Conservation (phyloP, 768 basidiomycete genomes). For the Naematelia encephala region DNA sequence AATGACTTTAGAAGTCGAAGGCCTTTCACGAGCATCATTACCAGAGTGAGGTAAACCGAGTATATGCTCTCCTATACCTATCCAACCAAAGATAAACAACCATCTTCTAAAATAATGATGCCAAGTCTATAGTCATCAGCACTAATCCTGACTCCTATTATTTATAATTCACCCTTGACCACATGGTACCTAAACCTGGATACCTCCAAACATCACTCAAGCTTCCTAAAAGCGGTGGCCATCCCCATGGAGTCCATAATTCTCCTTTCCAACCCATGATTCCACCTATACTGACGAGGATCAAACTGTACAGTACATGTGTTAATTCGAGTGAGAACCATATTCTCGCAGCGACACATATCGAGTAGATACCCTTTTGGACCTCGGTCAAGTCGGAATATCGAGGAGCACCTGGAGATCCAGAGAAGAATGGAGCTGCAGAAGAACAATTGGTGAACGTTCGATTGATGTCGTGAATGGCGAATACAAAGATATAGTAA, state of each 20-base stretch:
- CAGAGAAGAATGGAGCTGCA: slow-evolving; percentile 26
- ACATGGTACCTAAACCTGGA: slow-evolving; percentile 37
- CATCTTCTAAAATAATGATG: slow-evolving; percentile 32
- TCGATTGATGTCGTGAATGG: slow-evolving; percentile 22
- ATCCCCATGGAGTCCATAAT: slow-evolving; percentile 37
- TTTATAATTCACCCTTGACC: slow-evolving; percentile 42
- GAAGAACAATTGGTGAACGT: slow-evolving; percentile 20
- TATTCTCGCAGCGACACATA: slow-evolving; percentile 19
- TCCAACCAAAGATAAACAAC: slow-evolving; percentile 35
- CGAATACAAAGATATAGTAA: slow-evolving; percentile 2
- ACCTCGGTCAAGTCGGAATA: slow-evolving; percentile 13
- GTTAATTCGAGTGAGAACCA: slow-evolving; percentile 13
- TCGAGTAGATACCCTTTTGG: slow-evolving; percentile 24
- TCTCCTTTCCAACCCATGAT: slow-evolving; percentile 34
- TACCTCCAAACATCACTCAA: slow-evolving; percentile 29
- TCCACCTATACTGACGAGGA: slow-evolving; percentile 25
- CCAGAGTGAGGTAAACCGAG: slow-evolving; percentile 35
- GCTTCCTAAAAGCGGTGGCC: slow-evolving; percentile 36
- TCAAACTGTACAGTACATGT: slow-evolving; percentile 3
- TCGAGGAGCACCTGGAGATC: slow-evolving; percentile 9
- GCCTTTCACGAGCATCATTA: neutral
- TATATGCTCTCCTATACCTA: slow-evolving; percentile 37
- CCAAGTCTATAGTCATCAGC: slow-evolving; percentile 34
- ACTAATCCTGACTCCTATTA: neutral
- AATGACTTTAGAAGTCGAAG: too few relatives aligned